These are phyloP conservation scores for Sinapis alba DNA, from an alignment of 441 rosid species.

Conservation along the genomic window DNA sequence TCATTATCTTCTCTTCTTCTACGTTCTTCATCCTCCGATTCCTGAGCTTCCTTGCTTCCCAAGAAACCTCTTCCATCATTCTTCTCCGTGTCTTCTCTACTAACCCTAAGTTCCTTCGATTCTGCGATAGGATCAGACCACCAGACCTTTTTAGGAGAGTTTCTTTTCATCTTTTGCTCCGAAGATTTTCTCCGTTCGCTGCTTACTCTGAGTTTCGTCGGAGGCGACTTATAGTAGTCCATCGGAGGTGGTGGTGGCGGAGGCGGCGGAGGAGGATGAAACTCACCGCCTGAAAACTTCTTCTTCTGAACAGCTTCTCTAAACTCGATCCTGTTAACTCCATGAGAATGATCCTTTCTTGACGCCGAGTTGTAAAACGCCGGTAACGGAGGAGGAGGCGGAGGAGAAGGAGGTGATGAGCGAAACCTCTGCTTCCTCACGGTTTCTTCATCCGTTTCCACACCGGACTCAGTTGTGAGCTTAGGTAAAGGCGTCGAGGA, in stretches of 20 bases:
- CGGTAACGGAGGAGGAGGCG: slow-evolving; percentile 62
- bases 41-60: slow-evolving; percentile 36
- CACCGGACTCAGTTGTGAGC: slow-evolving; percentile 44
- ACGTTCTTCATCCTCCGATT: slow-evolving; percentile 44
- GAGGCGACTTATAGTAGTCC: slow-evolving; percentile 32
- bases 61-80: slow-evolving; percentile 32
- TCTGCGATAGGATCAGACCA: slow-evolving; percentile 39
- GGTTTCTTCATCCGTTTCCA: slow-evolving; percentile 50
- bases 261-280: slow-evolving; percentile 40
- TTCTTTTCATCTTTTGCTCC: slow-evolving; percentile 21
- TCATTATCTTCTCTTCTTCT: slow-evolving; percentile 22
- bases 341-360: slow-evolving; percentile 16
- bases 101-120: slow-evolving; percentile 24
- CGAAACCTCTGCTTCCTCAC: slow-evolving; percentile 37
- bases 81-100: slow-evolving; percentile 39
- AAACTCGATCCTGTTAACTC: slow-evolving; percentile 11
- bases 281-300: slow-evolving; percentile 26
- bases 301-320: slow-evolving; percentile 32
- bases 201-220: slow-evolving; percentile 38
- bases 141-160: slow-evolving; percentile 33
- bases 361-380: slow-evolving; percentile 41
- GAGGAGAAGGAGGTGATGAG: slow-evolving; percentile 67
- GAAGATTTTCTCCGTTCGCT: slow-evolving; percentile 37
- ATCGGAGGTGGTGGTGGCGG: slow-evolving; percentile 42
- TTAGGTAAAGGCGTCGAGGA: slow-evolving; percentile 45